phyloP scores from a whole-genome alignment of 306 rosid genomes.

The Pterocarpus santalinus region DNA sequence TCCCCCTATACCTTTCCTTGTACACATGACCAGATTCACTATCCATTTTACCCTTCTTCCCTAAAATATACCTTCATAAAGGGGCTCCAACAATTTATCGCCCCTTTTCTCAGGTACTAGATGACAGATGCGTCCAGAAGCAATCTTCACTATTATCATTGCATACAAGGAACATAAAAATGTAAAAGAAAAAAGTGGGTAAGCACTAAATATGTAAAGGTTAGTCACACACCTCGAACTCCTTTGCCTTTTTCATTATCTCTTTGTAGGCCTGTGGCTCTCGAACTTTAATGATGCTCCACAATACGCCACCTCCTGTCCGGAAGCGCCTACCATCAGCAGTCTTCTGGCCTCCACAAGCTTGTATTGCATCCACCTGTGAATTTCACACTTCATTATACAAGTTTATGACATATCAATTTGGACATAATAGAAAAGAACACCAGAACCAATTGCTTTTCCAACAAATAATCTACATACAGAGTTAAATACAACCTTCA shows the following conservation, averaged over 20 bases:
- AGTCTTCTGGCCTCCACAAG: constrained; percentile 93
- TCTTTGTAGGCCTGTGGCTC: constrained; percentile 88
- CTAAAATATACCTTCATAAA: neutral
- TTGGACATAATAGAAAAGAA: constrained; percentile 26
- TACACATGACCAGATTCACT: neutral
- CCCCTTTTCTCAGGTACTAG: neutral
- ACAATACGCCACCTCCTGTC: constrained; percentile 89
- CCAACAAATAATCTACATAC: neutral
- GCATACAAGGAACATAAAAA: constrained; percentile 20
- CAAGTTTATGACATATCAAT: constrained; percentile 34
- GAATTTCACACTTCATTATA: constrained; percentile 38
- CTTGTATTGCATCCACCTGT: constrained; percentile 87
- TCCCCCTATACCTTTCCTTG: constrained; percentile 3
- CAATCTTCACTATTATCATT: neutral
- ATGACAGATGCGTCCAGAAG: neutral
- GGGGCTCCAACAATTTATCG: neutral
- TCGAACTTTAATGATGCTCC: constrained; percentile 82
- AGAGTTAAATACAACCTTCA: neutral
- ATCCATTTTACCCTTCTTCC: too few species aligned
- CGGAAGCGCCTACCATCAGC: constrained; percentile 75
- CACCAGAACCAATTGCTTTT: constrained; percentile 3
- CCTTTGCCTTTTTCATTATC: constrained; percentile 86
- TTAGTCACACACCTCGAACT: constrained; percentile 76
- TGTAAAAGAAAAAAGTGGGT: neutral
- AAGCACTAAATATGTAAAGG: constrained; percentile 6